phyloP scores from a whole-genome alignment of 805 yeast genomes.

The Ogataea allantospora region DNA sequence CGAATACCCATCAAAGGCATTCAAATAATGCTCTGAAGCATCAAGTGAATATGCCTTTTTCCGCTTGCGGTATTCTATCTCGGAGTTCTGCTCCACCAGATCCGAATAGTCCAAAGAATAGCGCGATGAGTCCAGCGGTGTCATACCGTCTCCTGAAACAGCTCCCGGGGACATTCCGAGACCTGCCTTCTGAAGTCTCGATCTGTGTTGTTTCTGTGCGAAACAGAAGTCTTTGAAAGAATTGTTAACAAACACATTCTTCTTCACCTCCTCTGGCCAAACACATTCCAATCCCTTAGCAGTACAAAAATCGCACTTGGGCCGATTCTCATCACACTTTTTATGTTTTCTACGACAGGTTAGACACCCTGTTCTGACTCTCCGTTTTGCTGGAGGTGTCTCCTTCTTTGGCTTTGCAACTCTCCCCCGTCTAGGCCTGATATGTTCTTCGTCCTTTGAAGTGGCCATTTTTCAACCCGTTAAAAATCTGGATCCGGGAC shows the following conservation, averaged over 20 bases:
- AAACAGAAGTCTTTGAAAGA: slow-evolving; percentile 28
- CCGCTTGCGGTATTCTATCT: slow-evolving; percentile 10
- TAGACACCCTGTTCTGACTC: slow-evolving; percentile 47
- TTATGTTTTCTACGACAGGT: slow-evolving; percentile 53
- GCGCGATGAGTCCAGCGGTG: slow-evolving; percentile 19
- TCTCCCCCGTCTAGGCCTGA: slow-evolving; percentile 18
- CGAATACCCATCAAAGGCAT: slow-evolving; percentile 22
- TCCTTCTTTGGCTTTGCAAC: slow-evolving; percentile 25
- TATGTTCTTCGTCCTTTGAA: slow-evolving; percentile 7
- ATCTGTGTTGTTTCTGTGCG: slow-evolving; percentile 12
- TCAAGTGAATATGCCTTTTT: slow-evolving; percentile 16
- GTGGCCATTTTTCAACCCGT: slow-evolving; percentile 3
- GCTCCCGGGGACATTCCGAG: slow-evolving; percentile 2
- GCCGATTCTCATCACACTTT: slow-evolving; percentile 55
- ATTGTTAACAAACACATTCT: slow-evolving; percentile 29
- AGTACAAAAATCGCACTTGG: slow-evolving; percentile 48
- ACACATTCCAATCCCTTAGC: slow-evolving; percentile 37
- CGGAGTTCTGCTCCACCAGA: slow-evolving; percentile 9
- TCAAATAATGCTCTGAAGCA: slow-evolving; percentile 13
- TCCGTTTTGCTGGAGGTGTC: slow-evolving; percentile 35
- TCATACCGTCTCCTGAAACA: slow-evolving; percentile 9
- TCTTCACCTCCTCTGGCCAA: slow-evolving; percentile 36
- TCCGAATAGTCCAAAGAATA: slow-evolving; percentile 22
- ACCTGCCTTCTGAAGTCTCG: slow-evolving; percentile 6
- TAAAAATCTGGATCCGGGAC: neutral